These are phyloP conservation scores for Backusella tarrabulga DNA, from an alignment of 192 early-diverging fungal species.

Conservation along the genomic window DNA sequence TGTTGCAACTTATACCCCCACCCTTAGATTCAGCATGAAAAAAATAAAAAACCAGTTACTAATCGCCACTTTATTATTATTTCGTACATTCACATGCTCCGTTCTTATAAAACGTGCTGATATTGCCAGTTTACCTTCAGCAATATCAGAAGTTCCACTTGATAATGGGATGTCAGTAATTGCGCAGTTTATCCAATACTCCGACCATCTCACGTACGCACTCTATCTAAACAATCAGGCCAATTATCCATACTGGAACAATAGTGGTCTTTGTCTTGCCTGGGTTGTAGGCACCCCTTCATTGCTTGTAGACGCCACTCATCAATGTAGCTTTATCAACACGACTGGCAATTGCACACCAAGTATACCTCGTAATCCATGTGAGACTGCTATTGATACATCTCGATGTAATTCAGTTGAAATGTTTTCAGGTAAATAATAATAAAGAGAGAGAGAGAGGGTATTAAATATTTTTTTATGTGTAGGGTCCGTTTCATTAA, in stretches of 20 bases:
- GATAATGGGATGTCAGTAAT: conserved; percentile 20
- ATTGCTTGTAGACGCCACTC: conserved; percentile 14
- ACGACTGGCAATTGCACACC: neutral
- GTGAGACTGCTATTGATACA: neutral
- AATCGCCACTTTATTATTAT: neutral
- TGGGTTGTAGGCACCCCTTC: conserved; percentile 20
- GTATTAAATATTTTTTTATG: neutral
- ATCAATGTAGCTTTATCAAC: conserved; percentile 20
- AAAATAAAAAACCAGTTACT: neutral
- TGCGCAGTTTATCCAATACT: conserved; percentile 21
- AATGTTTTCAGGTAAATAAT: conserved; percentile 15
- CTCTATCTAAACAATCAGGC: conserved; percentile 11
- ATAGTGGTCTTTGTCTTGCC: conserved; percentile 7
- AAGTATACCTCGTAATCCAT: conserved; percentile 11
- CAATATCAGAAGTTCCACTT: conserved; percentile 11
- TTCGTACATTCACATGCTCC: neutral
- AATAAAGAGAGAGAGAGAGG: neutral
- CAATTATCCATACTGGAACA: neutral
- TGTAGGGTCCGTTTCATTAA: conserved; percentile 11
- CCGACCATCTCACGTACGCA: conserved; percentile 12
- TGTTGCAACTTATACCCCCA: neutral
- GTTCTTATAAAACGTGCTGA: neutral
- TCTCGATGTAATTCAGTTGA: conserved; percentile 13
- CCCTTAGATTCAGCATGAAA: neutral
- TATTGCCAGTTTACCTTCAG: conserved; percentile 2